Evolutionary conservation across 1,139 yeast genomes (phyloP), one percentile per base, ranked within the genome.

Genomic region (Hansenula lynferdii): DNA sequence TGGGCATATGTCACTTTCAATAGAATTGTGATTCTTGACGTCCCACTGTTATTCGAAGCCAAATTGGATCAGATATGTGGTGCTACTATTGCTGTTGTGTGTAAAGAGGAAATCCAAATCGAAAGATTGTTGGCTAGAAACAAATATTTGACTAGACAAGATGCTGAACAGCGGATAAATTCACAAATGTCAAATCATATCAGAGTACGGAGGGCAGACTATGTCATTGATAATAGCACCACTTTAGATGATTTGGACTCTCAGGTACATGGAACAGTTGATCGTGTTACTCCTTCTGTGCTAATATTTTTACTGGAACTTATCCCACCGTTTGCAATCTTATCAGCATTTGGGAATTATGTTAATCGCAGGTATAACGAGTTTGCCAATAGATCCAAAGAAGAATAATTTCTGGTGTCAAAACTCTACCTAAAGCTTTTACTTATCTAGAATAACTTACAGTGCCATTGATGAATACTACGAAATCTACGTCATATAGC

Each of bases 1-100:
- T 45, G 50, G 40, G 77, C 78, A n/a, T 90, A 87, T 69, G 21
- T 75, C 55, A 40, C 59, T 55, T 64, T 78, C 10, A 47, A 62
- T 31, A 60, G 67, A 14, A 52, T 87, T 54, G 89, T 90, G 12
- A 65, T 94, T 0, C 62, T 92, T 42, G 99, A 94, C 54, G 92
- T 92, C 2, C 99, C 99, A 0, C 65, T 94, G 29, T 65, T 94
- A 22, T 92, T 85, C 60, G 98, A 94, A 57, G 73, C 89, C 26
- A 76, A 79, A 1, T 67, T 92, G 48, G 78, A 86, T 55, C 56
- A 62, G 41, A 62, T 84, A 24, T 90, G 97, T 58, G 96, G 95
- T 0, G 58, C 67, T 8, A 75, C 83, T 0, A 60, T 92, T 2
- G 80, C 86, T 6, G 89, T 90, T 0, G 62, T 77, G 1, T 85